These are phyloP conservation scores for Aspergillus affinis DNA, from an alignment of 495 filamentous ascomycete genomes.

Conservation along the genomic window DNA sequence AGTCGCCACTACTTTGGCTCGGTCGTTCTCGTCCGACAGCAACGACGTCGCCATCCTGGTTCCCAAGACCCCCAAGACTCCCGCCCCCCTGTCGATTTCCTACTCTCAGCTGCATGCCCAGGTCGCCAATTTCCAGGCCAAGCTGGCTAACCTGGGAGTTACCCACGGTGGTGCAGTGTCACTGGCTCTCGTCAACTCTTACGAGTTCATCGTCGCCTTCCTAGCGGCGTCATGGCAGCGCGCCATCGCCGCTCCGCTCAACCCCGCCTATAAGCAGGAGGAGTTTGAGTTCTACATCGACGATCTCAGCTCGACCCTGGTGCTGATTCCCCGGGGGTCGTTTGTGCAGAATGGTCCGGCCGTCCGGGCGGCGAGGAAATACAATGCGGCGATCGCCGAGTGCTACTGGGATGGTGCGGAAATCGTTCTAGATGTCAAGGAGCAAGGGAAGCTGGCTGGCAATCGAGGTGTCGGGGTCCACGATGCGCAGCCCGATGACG, in stretches of 20 bases:
- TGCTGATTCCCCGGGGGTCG: constrained; percentile 69
- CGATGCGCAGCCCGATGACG: constrained; percentile 59
- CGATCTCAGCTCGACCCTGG: constrained; percentile 72
- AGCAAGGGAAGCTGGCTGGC: constrained; percentile 63
- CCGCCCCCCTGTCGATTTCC: constrained; percentile 57
- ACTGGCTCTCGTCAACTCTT: constrained; percentile 74
- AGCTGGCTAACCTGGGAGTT: constrained; percentile 70
- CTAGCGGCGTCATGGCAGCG: constrained; percentile 75
- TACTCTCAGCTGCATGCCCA: constrained; percentile 62
- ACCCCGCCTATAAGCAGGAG: constrained; percentile 79
- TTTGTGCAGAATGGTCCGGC: constrained; percentile 61
- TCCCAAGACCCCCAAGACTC: constrained; percentile 56
- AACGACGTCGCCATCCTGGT: constrained; percentile 63
- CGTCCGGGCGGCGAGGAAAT: constrained; percentile 71
- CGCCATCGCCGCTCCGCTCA: constrained; percentile 75
- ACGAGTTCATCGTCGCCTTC: constrained; percentile 81
- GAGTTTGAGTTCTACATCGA: constrained; percentile 91
- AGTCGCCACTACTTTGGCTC: constrained; percentile 41
- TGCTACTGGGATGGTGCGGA: constrained; percentile 70
- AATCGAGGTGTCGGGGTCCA: constrained; percentile 48
- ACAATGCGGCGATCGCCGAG: constrained; percentile 76
- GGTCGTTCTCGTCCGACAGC: constrained; percentile 42
- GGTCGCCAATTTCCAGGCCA: constrained; percentile 63
- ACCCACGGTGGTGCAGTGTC: constrained; percentile 64
- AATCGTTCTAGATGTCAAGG: constrained; percentile 73